Evolutionary conservation across 805 yeast species (phyloP), one percentile per base, ranked within the genome.

Genomic region (Yarrowia porcina): DNA sequence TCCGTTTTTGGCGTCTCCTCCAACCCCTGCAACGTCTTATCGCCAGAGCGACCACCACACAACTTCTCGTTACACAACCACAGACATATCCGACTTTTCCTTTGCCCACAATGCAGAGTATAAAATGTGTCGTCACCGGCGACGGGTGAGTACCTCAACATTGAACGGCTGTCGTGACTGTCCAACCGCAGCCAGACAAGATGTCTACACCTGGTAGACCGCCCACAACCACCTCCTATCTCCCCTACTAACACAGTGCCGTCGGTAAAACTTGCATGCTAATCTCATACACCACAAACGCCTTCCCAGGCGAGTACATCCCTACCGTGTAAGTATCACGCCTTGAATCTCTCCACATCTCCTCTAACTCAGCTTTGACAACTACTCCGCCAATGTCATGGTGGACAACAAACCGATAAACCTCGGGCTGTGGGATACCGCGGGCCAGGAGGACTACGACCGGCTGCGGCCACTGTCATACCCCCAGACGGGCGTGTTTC

Each of bases 341-440:
- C 2, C 6, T 15, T 9, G 25, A 15, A 23, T 6, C 17, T 23
- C 32, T 23, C 36, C 41, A n/a, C 18, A 18, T 17, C n/a, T n/a
- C n/a, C n/a, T n/a, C 52, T 45, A 42, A 61, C 59, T 5, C 50
- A 74, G 77, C 4, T 91, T 91, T 70, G 97, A 91, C 73, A 90
- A 91, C 75, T 91, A 91, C 73, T 83, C 96, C 2, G 93, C 96
- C 17, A 87, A 87, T 44, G 90, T 91, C 25, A 83, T 90, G 81
- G 86, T 86, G 20, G 93, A 88, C 69, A 87, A 88, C 28, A 90
- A 87, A 69, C 89, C 90, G 62, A 86, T 88, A 70, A 90, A 89
- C 70, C 79, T 91, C 59, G 96, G 96, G 23, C 80, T 91, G 49
- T 91, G 97, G 97, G 97, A 91, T 82, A 91, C 97, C 15, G 97